Base-by-base conservation (phyloP, 2,329 filamentous ascomycete genomes). In the Fusarium hostae region DNA sequence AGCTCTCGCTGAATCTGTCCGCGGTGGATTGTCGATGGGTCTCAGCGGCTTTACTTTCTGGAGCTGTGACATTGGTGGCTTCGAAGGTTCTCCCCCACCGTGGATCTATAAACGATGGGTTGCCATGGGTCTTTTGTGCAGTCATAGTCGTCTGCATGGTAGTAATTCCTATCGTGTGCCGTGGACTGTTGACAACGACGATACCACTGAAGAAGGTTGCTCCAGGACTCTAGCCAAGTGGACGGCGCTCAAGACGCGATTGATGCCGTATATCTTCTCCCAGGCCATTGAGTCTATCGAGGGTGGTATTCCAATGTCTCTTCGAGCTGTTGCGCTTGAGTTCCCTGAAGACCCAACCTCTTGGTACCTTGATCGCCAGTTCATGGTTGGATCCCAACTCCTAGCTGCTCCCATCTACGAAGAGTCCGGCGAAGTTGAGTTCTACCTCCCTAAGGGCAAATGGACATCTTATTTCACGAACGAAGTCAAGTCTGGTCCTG, bases 71-170 rank as follows among this genome's bases (percentile, higher is more conserved):
- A 92, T 92, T 72, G 90, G 91, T 52, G 91, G 90, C 1, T 92
- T 94, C 73, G 91, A 94, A 76, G 91, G 91, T 5, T 86, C 81
- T 7, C 91, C 91, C 6, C 86, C 85, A 4, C 89, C 88, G 0
- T 90, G 89, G 82, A 87, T 94, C 74, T 94, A 94, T 81, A 94
- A 93, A 82, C 88, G 91, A 52, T 94, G 91, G 91, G 90, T 93
- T 9, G 90, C 90, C n/a, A 92, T 93, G 79, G 91, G 91, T 0
- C 84, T 93, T 3, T 81, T 94, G 43, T 92, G 90, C 72, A 89
- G 88, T 13, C 91, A 94, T 79, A 92, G 89, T 40, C 86, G 91
- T 18, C 84, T 94, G 15, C 91, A 94, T 77, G 91, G 91, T 5
- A 91, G 88, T 55, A 87, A 85, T 66, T 91, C 89, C 6, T 94